Percentiles rank a stretch among this genome's conserved stretches.
Evolutionary conservation across 495 filamentous ascomycete genomes (phyloP).

Genomic region (Xanthoparmelia taractica): DNA sequence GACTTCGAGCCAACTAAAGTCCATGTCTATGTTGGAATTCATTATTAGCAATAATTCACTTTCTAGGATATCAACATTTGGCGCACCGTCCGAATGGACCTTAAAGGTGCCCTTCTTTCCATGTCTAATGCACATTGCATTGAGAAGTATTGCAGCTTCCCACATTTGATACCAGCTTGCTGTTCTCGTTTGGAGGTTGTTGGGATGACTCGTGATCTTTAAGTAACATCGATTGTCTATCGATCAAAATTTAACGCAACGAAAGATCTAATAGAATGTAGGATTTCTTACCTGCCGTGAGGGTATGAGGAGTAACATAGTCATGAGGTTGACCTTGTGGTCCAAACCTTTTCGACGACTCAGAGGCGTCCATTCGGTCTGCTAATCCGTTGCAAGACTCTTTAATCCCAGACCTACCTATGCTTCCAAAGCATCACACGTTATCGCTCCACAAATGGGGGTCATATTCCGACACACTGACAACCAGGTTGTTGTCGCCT

Average conservation of each 20-base stretch:
- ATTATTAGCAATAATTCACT: not conserved
- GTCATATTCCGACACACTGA: not conserved
- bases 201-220: not conserved
- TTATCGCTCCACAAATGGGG: not conserved
- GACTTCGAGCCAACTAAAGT: not conserved
- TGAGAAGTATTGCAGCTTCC: not conserved
- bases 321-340: not conserved
- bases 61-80: not conserved
- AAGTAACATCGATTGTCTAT: not conserved
- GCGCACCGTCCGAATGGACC: not conserved
- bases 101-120: not conserved
- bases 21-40: not conserved
- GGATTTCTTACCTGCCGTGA: not conserved
- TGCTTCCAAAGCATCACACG: not conserved
- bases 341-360: not conserved
- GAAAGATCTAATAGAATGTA: not conserved
- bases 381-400: not conserved
- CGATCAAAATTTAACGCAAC: not conserved
- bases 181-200: not conserved
- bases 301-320: not conserved
- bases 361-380: not conserved
- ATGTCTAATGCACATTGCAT: not conserved
- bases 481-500: not conserved
- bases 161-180: not conserved
- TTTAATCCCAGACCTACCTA: not conserved